Evolutionary conservation across 129 eudicot genomes (phyloP).

Genomic region (Solidago caesia): DNA sequence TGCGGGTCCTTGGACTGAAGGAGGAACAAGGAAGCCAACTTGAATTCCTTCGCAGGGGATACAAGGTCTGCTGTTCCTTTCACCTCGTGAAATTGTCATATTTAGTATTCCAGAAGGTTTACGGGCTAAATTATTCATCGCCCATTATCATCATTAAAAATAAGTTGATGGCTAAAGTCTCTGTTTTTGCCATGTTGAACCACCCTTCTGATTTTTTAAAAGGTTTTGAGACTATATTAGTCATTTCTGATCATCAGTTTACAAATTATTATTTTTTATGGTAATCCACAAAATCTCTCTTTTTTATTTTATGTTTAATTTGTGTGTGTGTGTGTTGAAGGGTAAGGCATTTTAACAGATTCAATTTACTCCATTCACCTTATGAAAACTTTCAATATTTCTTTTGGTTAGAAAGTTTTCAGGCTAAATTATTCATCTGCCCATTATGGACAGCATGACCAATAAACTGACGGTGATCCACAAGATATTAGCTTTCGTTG

Average conservation of each 20-base stretch:
- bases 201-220: too few species aligned
- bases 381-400: background rate
- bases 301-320: background rate
- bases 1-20: constrained; percentile 89
- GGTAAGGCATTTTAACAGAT: background rate
- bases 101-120: too few species aligned
- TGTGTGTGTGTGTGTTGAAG: too few species aligned
- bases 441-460: background rate
- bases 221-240: too few species aligned
- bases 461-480: background rate
- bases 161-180: background rate
- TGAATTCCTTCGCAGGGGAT: constrained; percentile 95
- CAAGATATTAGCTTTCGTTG: background rate
- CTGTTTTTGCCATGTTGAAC: too few species aligned
- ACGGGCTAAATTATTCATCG: background rate
- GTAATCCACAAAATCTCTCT: background rate
- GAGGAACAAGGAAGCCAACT: constrained; percentile 97
- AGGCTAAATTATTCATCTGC: background rate
- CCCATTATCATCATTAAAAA: background rate
- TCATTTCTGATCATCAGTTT: too few species aligned
- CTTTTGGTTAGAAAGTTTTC: background rate
- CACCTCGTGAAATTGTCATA: background rate
- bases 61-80: constrained; percentile 50
- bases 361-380: background rate
- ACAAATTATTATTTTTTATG: too few species aligned